These are phyloP conservation scores for Tylopilus rubrobrunneus DNA, from an alignment of 768 basidiomycete genomes.

Conservation along the genomic window DNA sequence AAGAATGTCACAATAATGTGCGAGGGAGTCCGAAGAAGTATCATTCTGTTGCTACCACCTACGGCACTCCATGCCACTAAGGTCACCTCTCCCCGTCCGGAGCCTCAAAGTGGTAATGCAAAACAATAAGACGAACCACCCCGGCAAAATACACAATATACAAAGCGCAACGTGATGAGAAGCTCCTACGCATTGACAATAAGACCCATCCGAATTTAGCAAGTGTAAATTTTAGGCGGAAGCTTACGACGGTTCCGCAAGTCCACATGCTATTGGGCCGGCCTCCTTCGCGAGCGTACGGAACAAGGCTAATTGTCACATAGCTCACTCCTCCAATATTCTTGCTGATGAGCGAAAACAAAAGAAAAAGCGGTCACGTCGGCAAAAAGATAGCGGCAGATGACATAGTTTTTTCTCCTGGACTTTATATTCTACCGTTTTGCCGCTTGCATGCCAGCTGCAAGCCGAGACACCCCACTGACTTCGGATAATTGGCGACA, in stretches of 20 bases:
- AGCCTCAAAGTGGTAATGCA: constrained; percentile 3
- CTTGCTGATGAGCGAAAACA: not conserved
- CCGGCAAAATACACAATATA: not conserved
- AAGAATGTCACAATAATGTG: not conserved
- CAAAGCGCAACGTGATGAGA: constrained; percentile 2
- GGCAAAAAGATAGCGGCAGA: not conserved
- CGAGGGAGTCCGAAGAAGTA: not conserved
- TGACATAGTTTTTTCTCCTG: not conserved
- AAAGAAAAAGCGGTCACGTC: not conserved
- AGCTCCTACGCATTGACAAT: constrained; percentile 14
- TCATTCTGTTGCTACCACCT: not conserved
- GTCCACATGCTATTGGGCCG: not conserved
- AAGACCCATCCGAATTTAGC: constrained; percentile 14
- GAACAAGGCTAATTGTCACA: not conserved
- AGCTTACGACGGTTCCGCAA: not conserved
- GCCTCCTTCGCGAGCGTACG: not conserved
- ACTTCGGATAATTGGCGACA: not conserved
- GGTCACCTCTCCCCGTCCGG: not conserved
- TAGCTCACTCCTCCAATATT: not conserved
- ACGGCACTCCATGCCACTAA: not conserved
- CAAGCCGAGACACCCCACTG: not conserved
- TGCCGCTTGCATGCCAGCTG: not conserved
- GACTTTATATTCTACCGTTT: not conserved
- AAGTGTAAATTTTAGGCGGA: constrained; percentile 15
- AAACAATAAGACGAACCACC: constrained; percentile 21